Base-by-base conservation (phyloP, 345 rosid genomes). In the Aquilaria yunnanensis region DNA sequence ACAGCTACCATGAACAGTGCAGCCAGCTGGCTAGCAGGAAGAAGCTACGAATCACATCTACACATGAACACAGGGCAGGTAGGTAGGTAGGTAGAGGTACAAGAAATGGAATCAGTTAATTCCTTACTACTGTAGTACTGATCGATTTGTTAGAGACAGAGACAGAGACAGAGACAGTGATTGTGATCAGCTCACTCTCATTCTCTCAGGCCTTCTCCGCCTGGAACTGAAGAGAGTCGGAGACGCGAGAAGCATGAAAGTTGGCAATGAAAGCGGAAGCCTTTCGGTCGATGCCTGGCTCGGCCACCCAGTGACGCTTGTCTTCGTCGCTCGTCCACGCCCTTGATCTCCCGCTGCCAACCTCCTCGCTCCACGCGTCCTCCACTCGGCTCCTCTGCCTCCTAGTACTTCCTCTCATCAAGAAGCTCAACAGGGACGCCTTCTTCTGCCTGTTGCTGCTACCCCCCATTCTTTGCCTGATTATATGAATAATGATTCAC, bases 321-420 rank as follows among this genome's bases (percentile, higher is more conserved):
- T 83, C 85, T 10, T 78, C 77, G 53, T 83, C 84, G 47, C 85
- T 75, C 0, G 83, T 74, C 75, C 77, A 68, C 54, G 77, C 74
- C 66, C 80, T 81, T 14, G 43, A 4, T 9, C 70, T 58, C 2
- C 70, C 63, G 46, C 67, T 64, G 61, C 43, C 54, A 41, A 43
- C 52, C 32, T 75, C 85, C 0, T 72, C 77, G 51, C 41, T 56
- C 9, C 23, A 23, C 23, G 23, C 23, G 23, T 67, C 29, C 3
- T 51, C 53, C 1, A 70, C 80, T 2, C 71, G 71, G 62, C 73
- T 65, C 1, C 66, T 72, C 13, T 70, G 60, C 64, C 74, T 67
- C 70, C 72, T 30, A 30, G 74, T 37, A 5, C 8, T 37, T 9
- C 43, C 43, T 37, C 43, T 37, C 32, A 76, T 76, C 61, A 76